Base-by-base conservation (phyloP, 2,329 filamentous ascomycete genomes). In the Botrytis sinoallii region DNA sequence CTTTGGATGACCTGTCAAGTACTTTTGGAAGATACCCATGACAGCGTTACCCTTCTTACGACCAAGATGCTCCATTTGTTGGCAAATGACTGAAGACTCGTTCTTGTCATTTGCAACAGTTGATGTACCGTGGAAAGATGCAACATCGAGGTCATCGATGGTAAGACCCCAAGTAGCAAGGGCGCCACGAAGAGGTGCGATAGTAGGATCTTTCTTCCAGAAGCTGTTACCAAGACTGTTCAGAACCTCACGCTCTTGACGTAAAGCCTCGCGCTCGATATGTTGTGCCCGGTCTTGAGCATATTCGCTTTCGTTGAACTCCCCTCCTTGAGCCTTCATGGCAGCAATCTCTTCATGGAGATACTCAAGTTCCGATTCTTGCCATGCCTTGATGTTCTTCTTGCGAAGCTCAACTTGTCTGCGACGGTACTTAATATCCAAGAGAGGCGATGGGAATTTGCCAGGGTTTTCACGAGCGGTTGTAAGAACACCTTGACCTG, bases 71-170 rank as follows among this genome's bases (percentile, higher is more conserved):
- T 91, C 91, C 84, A 99, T 90, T 85, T 99, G 97, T 83, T 98
- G 91, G 87, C 95, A 98, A 79, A 99, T 92, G 81, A 98, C 96
- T 71, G 95, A 95, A 29, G 96, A 98, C 84, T 99, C 96, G 84
- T 99, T 99, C 91, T 98, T 98, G 87, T 99, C 96, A 84, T 99
- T 99, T 79, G 96, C 96, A 82, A 97, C 94, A 77, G 96, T 99
- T 1, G 96, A 98, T 59, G 96, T 99, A 80, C 96, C 96, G 86
- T 99, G 96, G 93, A 98, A 98, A 22, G 96, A 98, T 25, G 96
- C 95, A 76, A 99, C 94, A 79, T 88, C 92, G 52, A 99, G 90
- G 80, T 99, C 96, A 81, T 99, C 96, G 77, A 99, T 93, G 20
- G 96, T 98, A 73, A 99, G 91, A 82, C 95, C 96, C 96, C 96